These are phyloP conservation scores for Ganoderma leucocontextum DNA, from an alignment of 1,284 basidiomycete species.

Conservation along the genomic window DNA sequence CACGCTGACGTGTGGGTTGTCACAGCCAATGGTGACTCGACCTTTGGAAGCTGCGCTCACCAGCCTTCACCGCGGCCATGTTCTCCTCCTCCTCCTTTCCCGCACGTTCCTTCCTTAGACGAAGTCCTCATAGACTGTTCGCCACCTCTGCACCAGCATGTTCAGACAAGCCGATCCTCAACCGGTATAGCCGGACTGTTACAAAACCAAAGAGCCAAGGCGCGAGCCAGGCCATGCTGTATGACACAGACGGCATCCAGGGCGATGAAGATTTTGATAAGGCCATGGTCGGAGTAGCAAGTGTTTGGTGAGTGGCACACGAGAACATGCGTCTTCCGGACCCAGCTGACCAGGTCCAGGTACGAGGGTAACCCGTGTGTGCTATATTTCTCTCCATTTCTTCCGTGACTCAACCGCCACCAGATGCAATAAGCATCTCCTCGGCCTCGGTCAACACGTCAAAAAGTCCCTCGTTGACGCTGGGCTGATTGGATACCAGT, in stretches of 20 bases:
- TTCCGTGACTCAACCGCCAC: slow-evolving; percentile 26
- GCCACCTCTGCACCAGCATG: slow-evolving; percentile 49
- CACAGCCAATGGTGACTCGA: slow-evolving; percentile 34
- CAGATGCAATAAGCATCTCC: slow-evolving; percentile 92
- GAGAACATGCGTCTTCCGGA: slow-evolving; percentile 8
- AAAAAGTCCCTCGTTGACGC: slow-evolving; percentile 82
- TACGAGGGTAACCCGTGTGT: slow-evolving; percentile 52
- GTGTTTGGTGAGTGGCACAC: slow-evolving; percentile 80
- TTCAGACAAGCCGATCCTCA: slow-evolving; percentile 68
- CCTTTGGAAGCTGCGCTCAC: slow-evolving; percentile 17
- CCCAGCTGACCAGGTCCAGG: slow-evolving; percentile 35
- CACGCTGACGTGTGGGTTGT: slow-evolving; percentile 22
- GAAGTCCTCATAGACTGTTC: slow-evolving; percentile 43
- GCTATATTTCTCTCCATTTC: slow-evolving; percentile 27
- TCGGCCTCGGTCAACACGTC: slow-evolving; percentile 88
- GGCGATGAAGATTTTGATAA: slow-evolving; percentile 86
- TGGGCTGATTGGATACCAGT: slow-evolving; percentile 93
- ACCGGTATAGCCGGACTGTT: slow-evolving; percentile 84
- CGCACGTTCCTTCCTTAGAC: slow-evolving; percentile 33
- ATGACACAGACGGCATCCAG: slow-evolving; percentile 90
- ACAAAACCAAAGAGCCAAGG: slow-evolving; percentile 94
- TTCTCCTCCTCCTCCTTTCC: slow-evolving; percentile 33
- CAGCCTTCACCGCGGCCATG: slow-evolving; percentile 30
- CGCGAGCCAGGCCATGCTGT: slow-evolving; percentile 96
- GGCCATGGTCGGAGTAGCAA: slow-evolving; percentile 95